phyloP scores from a whole-genome alignment of 2,329 filamentous ascomycete genomes.

The Ophiostoma populinum region DNA sequence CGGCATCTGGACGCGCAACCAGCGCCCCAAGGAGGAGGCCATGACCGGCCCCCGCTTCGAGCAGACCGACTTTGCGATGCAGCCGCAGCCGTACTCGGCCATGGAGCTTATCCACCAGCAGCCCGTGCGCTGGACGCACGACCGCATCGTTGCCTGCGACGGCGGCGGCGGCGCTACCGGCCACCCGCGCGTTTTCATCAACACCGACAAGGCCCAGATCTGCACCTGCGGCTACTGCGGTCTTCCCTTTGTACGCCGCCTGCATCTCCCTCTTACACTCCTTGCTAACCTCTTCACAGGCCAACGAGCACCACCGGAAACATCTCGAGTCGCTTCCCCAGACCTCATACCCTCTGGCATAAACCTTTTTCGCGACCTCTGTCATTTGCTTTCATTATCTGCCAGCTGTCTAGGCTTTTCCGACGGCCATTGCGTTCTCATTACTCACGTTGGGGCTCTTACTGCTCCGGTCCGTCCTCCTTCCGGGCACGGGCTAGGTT shows the following conservation, averaged over 20 bases:
- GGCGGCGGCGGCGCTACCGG: conserved; percentile 81
- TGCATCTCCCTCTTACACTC: background rate
- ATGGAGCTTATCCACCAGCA: conserved; percentile 95
- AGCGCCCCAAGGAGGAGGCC: conserved; percentile 61
- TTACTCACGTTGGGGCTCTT: no score
- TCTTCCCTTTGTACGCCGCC: conserved; percentile 61
- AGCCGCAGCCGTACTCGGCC: conserved; percentile 80
- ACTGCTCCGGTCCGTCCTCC: no score
- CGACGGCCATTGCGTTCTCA: no score
- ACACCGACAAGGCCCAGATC: conserved; percentile 93
- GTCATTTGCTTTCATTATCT: background rate
- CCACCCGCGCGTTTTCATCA: conserved; percentile 92
- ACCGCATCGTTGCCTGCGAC: conserved; percentile 69
- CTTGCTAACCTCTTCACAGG: conserved; percentile 33
- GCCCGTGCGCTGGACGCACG: conserved; percentile 80
- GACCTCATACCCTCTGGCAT: conserved; percentile 61
- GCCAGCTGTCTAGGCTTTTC: no score
- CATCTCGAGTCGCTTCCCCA: conserved; percentile 67
- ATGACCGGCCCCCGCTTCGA: conserved; percentile 95
- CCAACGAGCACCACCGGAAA: conserved; percentile 73
- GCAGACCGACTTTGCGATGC: conserved; percentile 76
- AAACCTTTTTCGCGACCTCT: conserved; percentile 2
- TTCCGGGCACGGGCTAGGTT: no score
- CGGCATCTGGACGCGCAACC: conserved; percentile 66
- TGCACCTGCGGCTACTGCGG: conserved; percentile 80